Conservation (phyloP, 306 rosid species). For the Prosopis cineraria region DNA sequence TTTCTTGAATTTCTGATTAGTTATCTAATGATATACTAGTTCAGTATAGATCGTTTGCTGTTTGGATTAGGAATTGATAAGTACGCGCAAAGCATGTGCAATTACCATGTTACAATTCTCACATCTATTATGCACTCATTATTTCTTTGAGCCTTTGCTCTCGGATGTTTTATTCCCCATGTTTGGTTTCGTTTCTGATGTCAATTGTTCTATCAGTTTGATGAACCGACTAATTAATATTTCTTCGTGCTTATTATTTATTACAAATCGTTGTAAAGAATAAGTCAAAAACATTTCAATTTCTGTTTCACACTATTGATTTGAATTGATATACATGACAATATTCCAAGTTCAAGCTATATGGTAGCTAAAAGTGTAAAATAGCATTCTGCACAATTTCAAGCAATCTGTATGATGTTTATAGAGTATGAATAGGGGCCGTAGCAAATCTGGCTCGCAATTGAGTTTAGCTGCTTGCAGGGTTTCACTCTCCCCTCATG, state of each 20-base stretch:
- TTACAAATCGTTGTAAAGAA: not conserved
- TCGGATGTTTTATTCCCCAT: not conserved
- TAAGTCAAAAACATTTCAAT: too few relatives aligned
- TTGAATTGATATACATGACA: not conserved
- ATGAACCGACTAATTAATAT: not conserved
- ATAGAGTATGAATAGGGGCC: too few relatives aligned
- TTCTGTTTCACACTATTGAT: not conserved
- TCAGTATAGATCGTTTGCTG: not conserved
- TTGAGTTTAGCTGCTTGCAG: not conserved
- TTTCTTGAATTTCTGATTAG: not conserved
- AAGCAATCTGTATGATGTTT: not conserved
- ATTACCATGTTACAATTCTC: not conserved
- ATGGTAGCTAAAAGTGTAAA: not conserved
- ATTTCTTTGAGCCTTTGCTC: not conserved
- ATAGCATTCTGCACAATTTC: not conserved
- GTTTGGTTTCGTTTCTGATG: not conserved
- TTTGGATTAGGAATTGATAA: not conserved
- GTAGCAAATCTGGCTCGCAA: conserved; percentile 11
- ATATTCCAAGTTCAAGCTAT: not conserved
- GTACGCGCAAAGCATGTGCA: not conserved
- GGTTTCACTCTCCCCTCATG: not conserved
- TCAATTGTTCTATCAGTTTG: not conserved
- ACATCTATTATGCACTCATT: not conserved
- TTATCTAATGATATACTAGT: not conserved
- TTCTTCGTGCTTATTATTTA: not conserved